Percentiles rank a stretch among this genome's conserved stretches.
These are phyloP conservation scores for Ceriops zippeliana DNA, from an alignment of 345 rosid species.

Conservation along the genomic window DNA sequence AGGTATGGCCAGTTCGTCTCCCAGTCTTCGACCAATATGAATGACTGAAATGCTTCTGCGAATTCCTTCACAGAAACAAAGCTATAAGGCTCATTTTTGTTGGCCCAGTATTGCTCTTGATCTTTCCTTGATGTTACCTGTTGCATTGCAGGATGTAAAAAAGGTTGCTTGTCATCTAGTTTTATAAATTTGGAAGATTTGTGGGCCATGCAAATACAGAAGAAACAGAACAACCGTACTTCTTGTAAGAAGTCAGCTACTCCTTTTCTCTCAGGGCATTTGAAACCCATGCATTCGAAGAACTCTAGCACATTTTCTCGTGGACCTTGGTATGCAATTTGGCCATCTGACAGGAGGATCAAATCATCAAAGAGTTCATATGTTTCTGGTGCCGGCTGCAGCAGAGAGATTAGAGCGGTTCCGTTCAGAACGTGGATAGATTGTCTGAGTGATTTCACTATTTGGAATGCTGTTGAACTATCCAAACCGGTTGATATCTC, in stretches of 20 bases:
- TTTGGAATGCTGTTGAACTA: conserved; percentile 22
- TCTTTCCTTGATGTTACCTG: conserved; percentile 73
- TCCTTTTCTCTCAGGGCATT: conserved; percentile 21
- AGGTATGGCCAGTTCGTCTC: conserved; percentile 67
- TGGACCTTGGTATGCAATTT: conserved; percentile 21
- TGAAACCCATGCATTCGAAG: conserved; percentile 25
- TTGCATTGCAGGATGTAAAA: neutral
- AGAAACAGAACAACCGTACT: conserved; percentile 14
- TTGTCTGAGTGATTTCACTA: conserved; percentile 18
- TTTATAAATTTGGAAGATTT: too few relatives aligned
- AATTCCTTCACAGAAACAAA: conserved; percentile 59
- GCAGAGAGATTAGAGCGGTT: conserved; percentile 16
- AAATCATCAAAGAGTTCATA: conserved; percentile 22
- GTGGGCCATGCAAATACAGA: too few relatives aligned
- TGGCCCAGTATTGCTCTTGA: conserved; percentile 79
- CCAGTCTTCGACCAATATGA: conserved; percentile 56
- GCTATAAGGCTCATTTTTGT: conserved; percentile 49
- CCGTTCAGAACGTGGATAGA: conserved; percentile 16
- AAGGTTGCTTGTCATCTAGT: neutral
- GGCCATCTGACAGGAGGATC: conserved; percentile 16
- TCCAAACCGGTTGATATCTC: conserved; percentile 27
- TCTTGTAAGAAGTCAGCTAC: conserved; percentile 22
- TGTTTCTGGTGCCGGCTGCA: conserved; percentile 20
- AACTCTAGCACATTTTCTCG: conserved; percentile 3
- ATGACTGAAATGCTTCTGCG: conserved; percentile 62